Conservation (phyloP, 1,139 yeast genomes). For the Suhomyces atakaporum region DNA sequence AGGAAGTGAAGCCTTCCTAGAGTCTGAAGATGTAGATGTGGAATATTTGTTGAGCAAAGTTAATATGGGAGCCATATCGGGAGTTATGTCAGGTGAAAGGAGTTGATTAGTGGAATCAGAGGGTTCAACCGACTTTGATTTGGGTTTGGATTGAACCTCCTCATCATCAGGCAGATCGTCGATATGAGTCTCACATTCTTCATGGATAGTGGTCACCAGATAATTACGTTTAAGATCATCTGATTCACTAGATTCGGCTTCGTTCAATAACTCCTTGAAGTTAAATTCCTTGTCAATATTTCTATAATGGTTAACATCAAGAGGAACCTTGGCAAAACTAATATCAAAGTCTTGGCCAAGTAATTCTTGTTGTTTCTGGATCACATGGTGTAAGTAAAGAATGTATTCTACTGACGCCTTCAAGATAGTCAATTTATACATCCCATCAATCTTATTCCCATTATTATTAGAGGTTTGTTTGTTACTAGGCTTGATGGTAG, state of each 20-base stretch:
- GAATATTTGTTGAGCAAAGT: constrained; percentile 31
- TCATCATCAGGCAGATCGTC: too few species aligned
- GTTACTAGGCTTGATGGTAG: constrained; percentile 17
- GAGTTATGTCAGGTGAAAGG: constrained; percentile 48
- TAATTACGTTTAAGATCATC: too few species aligned
- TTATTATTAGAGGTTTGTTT: constrained; percentile 18
- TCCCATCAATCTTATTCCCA: constrained; percentile 55
- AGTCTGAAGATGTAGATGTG: constrained; percentile 6
- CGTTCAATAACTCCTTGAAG: constrained; percentile 39
- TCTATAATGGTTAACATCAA: constrained; percentile 60
- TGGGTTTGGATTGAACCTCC: too few species aligned
- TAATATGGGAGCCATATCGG: constrained; percentile 43
- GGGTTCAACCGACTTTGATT: constrained; percentile 1
- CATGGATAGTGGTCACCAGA: constrained; percentile 18
- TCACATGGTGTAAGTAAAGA: constrained; percentile 62
- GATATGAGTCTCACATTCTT: constrained; percentile 19
- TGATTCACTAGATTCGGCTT: too few species aligned
- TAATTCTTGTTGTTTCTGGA: constrained; percentile 48
- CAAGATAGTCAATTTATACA: constrained; percentile 78
- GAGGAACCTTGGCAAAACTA: constrained; percentile 51
- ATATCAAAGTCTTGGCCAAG: constrained; percentile 40
- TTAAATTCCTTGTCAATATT: constrained; percentile 57
- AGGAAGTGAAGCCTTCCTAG: constrained; percentile 16
- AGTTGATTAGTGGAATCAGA: constrained; percentile 23
- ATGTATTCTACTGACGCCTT: constrained; percentile 83